Evolutionary conservation across 1,139 yeast species (phyloP).

Genomic region (Hansenula anomala): DNA sequence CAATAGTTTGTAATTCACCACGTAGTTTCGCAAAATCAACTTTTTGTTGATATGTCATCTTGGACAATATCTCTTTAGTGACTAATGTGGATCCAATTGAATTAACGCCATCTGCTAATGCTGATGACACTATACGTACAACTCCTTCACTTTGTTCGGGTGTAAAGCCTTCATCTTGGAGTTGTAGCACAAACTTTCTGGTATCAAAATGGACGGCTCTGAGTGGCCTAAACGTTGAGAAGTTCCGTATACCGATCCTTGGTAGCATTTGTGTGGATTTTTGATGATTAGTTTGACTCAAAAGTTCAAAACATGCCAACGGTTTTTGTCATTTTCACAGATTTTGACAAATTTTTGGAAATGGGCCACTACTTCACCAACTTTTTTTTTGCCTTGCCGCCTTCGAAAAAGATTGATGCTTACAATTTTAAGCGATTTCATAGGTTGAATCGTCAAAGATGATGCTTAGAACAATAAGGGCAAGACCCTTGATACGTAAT

Average conservation of each 20-base stretch:
- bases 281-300: too few relatives aligned
- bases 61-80: constrained; percentile 73
- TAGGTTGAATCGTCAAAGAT: too few relatives aligned
- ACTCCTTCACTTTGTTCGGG: constrained; percentile 79
- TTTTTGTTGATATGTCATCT: constrained; percentile 89
- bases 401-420: too few relatives aligned
- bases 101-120: constrained; percentile 77
- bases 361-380: neutral
- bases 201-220: constrained; percentile 52
- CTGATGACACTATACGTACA: constrained; percentile 66
- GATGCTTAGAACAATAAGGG: neutral
- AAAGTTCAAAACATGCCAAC: too few relatives aligned
- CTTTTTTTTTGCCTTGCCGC: neutral
- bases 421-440: too few relatives aligned
- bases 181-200: constrained; percentile 63
- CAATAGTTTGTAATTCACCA: constrained; percentile 86
- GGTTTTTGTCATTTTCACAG: too few relatives aligned
- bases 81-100: constrained; percentile 75
- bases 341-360: too few relatives aligned
- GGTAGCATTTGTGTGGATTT: neutral
- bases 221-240: neutral
- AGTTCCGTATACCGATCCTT: constrained; percentile 2
- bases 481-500: neutral
- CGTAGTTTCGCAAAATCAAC: constrained; percentile 93
- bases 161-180: constrained; percentile 68